Percentiles rank a stretch among this genome's conserved stretches.
Evolutionary conservation across 129 eudicot genomes (phyloP).

Genomic region (Tagetes erecta): DNA sequence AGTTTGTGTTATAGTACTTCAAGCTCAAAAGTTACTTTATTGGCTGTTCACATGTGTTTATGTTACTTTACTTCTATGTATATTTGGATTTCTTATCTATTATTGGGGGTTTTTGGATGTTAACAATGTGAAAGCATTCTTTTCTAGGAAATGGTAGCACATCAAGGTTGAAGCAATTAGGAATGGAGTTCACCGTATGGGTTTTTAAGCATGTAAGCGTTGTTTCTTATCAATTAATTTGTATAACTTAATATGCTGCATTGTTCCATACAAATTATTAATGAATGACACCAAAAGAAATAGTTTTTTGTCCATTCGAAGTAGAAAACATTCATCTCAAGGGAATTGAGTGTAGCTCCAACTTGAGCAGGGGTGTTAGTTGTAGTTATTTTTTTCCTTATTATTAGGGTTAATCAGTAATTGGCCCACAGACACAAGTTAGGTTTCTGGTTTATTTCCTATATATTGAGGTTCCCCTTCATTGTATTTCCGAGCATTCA

Average conservation of each 20-base stretch:
- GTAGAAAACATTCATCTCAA: slow-evolving; percentile 8
- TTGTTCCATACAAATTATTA: slow-evolving; percentile 10
- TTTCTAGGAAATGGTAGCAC: slow-evolving; percentile 71
- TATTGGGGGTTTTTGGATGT: slow-evolving; percentile 14
- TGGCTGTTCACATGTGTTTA: background rate
- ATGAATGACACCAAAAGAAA: slow-evolving; percentile 1
- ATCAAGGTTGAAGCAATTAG: slow-evolving; percentile 88
- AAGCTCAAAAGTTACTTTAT: slow-evolving; percentile 19
- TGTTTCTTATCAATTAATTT: slow-evolving; percentile 17
- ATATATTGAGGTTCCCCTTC: no score
- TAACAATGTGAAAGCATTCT: slow-evolving; percentile 20
- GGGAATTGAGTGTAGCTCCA: background rate
- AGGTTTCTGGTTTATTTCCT: no score
- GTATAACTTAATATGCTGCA: slow-evolving; percentile 14
- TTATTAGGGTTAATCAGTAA: no score
- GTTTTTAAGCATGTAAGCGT: slow-evolving; percentile 93
- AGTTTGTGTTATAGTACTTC: background rate
- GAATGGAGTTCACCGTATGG: slow-evolving; percentile 98
- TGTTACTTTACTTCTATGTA: background rate
- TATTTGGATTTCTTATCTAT: slow-evolving; percentile 5
- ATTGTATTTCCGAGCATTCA: no score
- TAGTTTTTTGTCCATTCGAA: background rate
- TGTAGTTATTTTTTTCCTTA: no score
- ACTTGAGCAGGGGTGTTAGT: no score
- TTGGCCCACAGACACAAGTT: no score